These are phyloP conservation scores for Volvariella surrecta DNA, from an alignment of 1,284 basidiomycete species.

Conservation along the genomic window DNA sequence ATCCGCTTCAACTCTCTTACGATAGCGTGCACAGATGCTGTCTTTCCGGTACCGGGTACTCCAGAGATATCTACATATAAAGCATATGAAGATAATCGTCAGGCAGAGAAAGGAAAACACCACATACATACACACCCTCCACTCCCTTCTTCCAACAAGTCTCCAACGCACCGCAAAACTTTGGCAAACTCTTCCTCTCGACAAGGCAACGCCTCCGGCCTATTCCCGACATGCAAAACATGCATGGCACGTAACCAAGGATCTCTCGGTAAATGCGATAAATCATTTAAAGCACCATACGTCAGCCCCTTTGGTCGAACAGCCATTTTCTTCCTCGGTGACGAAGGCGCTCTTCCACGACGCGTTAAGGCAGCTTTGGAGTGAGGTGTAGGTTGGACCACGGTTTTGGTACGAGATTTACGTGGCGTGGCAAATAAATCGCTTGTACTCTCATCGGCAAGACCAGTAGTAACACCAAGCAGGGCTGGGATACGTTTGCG, in stretches of 20 bases:
- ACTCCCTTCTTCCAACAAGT: slow-evolving; percentile 85
- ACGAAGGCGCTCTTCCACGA: slow-evolving; percentile 13
- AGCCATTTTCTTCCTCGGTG: slow-evolving; percentile 4
- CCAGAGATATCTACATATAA: slow-evolving; percentile 79
- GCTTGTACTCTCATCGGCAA: slow-evolving; percentile 12
- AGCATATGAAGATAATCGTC: slow-evolving; percentile 1
- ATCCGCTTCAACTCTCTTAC: slow-evolving; percentile 83
- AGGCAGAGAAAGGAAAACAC: slow-evolving; percentile 4
- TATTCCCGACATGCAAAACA: slow-evolving; percentile 87
- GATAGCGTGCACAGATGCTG: slow-evolving; percentile 92
- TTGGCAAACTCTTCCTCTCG: slow-evolving; percentile 82
- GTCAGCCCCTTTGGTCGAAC: slow-evolving; percentile 19
- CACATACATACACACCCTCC: slow-evolving; percentile 92
- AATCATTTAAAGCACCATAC: slow-evolving; percentile 24
- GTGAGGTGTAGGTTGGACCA: slow-evolving; percentile 57
- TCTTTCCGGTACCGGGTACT: slow-evolving; percentile 97
- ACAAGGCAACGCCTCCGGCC: slow-evolving; percentile 88
- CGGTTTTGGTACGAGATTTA: slow-evolving; percentile 16
- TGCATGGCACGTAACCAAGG: slow-evolving; percentile 83
- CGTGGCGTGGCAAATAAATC: slow-evolving; percentile 14
- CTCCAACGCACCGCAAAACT: slow-evolving; percentile 74
- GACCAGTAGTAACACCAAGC: too few species aligned
- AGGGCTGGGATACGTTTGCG: too few species aligned
- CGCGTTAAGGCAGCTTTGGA: slow-evolving; percentile 49
- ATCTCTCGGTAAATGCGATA: slow-evolving; percentile 52